These are phyloP conservation scores for Neurospora terricola DNA, from an alignment of 495 filamentous ascomycete genomes.

Conservation along the genomic window DNA sequence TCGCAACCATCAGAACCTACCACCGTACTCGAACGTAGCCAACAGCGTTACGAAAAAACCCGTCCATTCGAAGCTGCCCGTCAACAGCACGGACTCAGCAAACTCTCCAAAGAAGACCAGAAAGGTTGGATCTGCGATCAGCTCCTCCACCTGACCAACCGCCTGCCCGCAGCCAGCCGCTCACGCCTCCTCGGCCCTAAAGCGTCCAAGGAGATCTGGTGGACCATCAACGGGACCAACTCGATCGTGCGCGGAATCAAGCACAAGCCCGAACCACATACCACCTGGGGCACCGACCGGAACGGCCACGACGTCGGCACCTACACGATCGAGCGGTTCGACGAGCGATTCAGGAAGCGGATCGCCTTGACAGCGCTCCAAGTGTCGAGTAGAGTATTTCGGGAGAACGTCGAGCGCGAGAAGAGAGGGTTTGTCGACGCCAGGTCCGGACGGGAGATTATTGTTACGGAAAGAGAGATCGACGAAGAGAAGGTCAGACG, in stretches of 20 bases:
- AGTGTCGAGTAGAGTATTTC: conserved; percentile 21
- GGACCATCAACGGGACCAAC: conserved; percentile 32
- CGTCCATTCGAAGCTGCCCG: conserved; percentile 23
- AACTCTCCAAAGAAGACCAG: conserved; percentile 28
- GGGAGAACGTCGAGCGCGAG: conserved; percentile 15
- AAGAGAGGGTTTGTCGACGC: conserved; percentile 4
- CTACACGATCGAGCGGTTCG: conserved; percentile 30
- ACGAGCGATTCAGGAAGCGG: conserved; percentile 20
- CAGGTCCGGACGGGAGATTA: conserved; percentile 9
- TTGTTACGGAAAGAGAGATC: conserved; percentile 29
- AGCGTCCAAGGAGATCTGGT: conserved; percentile 41
- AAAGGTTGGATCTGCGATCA: conserved; percentile 17
- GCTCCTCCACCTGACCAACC: conserved; percentile 22
- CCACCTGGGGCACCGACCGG: conserved; percentile 32
- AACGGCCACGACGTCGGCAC: conserved; percentile 29
- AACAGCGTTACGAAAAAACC: conserved; percentile 25
- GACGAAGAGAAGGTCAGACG: conserved; percentile 34
- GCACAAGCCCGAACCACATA: conserved; percentile 11
- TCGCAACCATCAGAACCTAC: conserved; percentile 8
- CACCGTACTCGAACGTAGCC: conserved; percentile 27
- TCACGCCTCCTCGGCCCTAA: conserved; percentile 28
- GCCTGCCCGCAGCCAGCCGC: conserved; percentile 14
- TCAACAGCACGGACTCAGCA: conserved; percentile 21
- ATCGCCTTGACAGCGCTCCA: conserved; percentile 18
- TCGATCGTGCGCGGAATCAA: conserved; percentile 28